Evolutionary conservation across 116 monocot genomes (phyloP).

Genomic region (Thalassia testudinum): DNA sequence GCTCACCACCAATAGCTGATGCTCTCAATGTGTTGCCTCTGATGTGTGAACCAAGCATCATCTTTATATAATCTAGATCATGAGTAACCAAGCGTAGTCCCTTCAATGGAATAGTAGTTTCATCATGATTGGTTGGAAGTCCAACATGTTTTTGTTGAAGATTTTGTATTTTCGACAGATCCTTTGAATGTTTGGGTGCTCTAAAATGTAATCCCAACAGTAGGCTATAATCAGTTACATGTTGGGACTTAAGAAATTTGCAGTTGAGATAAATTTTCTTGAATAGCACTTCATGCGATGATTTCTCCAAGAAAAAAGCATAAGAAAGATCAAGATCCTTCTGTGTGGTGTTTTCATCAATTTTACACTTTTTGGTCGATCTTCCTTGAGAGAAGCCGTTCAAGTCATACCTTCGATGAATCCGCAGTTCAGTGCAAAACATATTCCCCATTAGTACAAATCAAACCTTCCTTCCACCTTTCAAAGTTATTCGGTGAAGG

Average conservation of each 20-base stretch:
- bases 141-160: no score
- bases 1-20: conserved; percentile 62
- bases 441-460: conserved; percentile 99
- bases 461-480: no score
- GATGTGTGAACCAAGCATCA: conserved; percentile 65
- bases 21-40: conserved; percentile 80
- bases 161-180: neutral
- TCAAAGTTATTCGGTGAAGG: no score
- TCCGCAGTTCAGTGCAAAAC: conserved; percentile 83
- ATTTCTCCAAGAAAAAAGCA: conserved; percentile 80
- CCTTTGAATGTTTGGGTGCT: conserved; percentile 64
- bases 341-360: conserved; percentile 61
- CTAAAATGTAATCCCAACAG: conserved; percentile 80
- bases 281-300: conserved; percentile 56
- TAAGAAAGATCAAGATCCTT: conserved; percentile 94
- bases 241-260: conserved; percentile 69
- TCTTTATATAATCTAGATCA: no score
- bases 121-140: conserved; percentile 1
- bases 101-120: no score
- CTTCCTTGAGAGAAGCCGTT: conserved; percentile 89
- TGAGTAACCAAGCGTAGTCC: no score
- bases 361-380: conserved; percentile 46
- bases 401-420: conserved; percentile 81
- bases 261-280: conserved; percentile 79
- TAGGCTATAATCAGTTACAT: conserved; percentile 85